Percentiles rank a stretch among this genome's conserved stretches.
Evolutionary conservation across 805 yeast species (phyloP).

Genomic region (Candida fluviatilis): DNA sequence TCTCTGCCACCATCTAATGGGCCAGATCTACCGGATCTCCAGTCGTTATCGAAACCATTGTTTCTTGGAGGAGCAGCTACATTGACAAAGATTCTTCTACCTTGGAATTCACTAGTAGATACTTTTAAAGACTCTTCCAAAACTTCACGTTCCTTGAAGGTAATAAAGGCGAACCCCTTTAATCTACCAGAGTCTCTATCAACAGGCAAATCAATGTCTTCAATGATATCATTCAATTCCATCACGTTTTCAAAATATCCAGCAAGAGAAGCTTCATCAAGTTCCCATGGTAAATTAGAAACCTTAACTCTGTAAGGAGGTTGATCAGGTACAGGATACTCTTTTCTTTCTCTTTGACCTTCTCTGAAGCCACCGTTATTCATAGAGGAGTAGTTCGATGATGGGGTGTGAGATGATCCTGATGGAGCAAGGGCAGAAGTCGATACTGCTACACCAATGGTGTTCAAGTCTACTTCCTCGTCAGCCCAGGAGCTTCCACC

Average conservation of each 20-base stretch:
- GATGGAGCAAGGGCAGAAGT: slow-evolving; percentile 14
- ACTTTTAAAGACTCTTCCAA: slow-evolving; percentile 51
- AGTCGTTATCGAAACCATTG: slow-evolving; percentile 43
- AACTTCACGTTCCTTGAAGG: slow-evolving; percentile 41
- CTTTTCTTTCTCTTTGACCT: slow-evolving; percentile 51
- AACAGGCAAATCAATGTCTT: slow-evolving; percentile 67
- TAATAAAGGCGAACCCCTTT: slow-evolving; percentile 53
- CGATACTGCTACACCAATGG: slow-evolving; percentile 50
- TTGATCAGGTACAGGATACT: slow-evolving; percentile 81
- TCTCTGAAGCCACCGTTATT: not conserved
- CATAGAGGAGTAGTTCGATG: slow-evolving; percentile 24
- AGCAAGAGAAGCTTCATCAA: slow-evolving; percentile 57
- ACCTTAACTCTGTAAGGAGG: slow-evolving; percentile 93
- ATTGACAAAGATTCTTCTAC: slow-evolving; percentile 49
- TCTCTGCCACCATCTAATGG: slow-evolving; percentile 21
- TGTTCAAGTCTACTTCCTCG: slow-evolving; percentile 67
- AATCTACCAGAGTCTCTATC: slow-evolving; percentile 62
- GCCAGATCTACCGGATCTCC: slow-evolving; percentile 33
- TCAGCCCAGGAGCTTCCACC: slow-evolving; percentile 85
- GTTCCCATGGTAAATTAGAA: slow-evolving; percentile 81
- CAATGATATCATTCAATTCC: slow-evolving; percentile 48
- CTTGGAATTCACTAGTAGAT: slow-evolving; percentile 41
- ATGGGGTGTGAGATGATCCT: slow-evolving; percentile 6
- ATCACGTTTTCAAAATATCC: slow-evolving; percentile 59
- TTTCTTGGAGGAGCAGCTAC: slow-evolving; percentile 57